phyloP scores from a whole-genome alignment of 176 grass and related monocot species.

The Canna indica region DNA sequence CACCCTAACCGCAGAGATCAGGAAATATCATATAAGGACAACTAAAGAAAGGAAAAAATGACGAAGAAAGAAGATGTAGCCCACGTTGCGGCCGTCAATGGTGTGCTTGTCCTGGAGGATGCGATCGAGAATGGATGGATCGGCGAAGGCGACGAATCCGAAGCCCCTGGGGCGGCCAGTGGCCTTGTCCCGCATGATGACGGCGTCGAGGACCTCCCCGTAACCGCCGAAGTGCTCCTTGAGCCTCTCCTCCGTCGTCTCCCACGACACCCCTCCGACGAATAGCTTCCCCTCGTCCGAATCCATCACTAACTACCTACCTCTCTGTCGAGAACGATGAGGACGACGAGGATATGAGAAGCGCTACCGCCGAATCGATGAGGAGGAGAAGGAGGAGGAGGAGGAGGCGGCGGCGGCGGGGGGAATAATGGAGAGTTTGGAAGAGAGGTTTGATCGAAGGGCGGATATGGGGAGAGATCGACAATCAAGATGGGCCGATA shows the following conservation, averaged over 20 bases:
- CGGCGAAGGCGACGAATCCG: conserved; percentile 19
- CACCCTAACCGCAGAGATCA: not conserved
- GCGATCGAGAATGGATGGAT: conserved; percentile 2
- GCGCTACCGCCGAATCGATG: not conserved
- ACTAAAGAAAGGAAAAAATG: not conserved
- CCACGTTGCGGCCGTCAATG: conserved; percentile 10
- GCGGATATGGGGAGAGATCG: too few relatives aligned
- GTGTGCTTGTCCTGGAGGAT: conserved; percentile 11
- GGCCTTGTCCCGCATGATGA: conserved; percentile 13
- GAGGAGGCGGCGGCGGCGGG: too few relatives aligned
- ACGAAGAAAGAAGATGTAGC: not conserved
- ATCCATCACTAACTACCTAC: not conserved
- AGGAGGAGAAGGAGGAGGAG: not conserved
- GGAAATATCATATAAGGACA: not conserved
- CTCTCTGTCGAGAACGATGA: not conserved
- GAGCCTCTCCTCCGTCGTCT: conserved; percentile 15
- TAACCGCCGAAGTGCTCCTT: conserved; percentile 7
- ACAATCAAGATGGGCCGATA: too few relatives aligned
- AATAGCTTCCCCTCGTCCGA: conserved; percentile 4
- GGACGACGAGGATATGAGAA: not conserved
- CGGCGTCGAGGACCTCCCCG: conserved; percentile 6
- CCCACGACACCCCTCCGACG: conserved; percentile 13
- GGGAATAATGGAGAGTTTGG: not conserved
- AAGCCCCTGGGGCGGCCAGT: conserved; percentile 12
- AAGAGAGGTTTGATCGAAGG: too few relatives aligned